Evolutionary conservation across 495 filamentous ascomycete species (phyloP), one percentile per base, ranked within the genome.

Genomic region (Penicillium macrosclerotiorum): DNA sequence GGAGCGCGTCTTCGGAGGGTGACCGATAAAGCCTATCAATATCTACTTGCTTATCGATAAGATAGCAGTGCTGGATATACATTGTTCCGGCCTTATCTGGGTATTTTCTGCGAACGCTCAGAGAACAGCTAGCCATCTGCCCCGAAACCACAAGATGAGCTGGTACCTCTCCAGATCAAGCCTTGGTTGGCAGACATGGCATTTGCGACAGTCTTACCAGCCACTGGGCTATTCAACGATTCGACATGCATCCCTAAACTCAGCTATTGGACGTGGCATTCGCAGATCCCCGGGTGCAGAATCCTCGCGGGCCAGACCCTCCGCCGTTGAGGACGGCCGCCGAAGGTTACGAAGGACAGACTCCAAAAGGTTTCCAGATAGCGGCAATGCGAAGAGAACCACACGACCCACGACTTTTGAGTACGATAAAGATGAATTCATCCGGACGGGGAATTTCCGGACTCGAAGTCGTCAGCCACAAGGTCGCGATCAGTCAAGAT

Each of bases 181-280:
- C 0, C 7, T 39, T 31, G 16, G 22, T 24, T 20, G 27, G 37
- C 37, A 24, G 27, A 2, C 30, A 14, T 42, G 12, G 22, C 34
- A 37, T n/a, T 6, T 12, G 11, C 23, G 2, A 4, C 1, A n/a
- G 17, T n/a, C 24, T 13, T 29, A 5, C 16, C 22, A 20, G 8
- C 7, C n/a, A 12, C 3, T 26, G 6, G 18, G 24, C n/a, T n/a
- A n/a, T n/a, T n/a, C n/a, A n/a, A n/a, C n/a, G n/a, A n/a, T 27
- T 11, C 69, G 75, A 40, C 44, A 73, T 56, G 75, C 74, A 23
- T 81, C 79, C n/a, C 64, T 78, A 37, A 79, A 70, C 35, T 76
- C 75, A 9, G 76, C 79, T 20, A 82, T 83, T 53, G 69, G 67
- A 20, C 69, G 74, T 14, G 79, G 77, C 4, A 69, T 78, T 35